Evolutionary conservation across 305 asterid genomes (phyloP), one percentile per base, ranked within the genome.

Genomic region (Rubia peregrina): DNA sequence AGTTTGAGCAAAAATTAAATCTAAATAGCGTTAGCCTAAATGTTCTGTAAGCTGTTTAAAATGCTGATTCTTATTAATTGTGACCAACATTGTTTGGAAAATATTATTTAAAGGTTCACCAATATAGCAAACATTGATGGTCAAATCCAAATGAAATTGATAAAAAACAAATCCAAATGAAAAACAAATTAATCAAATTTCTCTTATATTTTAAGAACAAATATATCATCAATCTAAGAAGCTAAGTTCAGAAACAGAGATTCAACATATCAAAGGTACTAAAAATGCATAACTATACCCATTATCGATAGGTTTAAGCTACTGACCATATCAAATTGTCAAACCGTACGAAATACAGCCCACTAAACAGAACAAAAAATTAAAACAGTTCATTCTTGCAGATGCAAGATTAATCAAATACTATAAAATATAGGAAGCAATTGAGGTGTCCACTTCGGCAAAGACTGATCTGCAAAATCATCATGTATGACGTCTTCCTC

Each of bases 381-480:
- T n/a, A 30, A 7, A 41, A 21, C 53, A 41, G 77, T 66, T 67
- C 24, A 9, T 38, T 49, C 70, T 62, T 73, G 77, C 73, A 74
- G 41, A 12, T 14, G 73, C 70, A 68, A 61, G 67, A 68, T 48
- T 16, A 43, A 68, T 56, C 60, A 63, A 69, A 69, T 55, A 69
- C 67, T 56, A 56, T 62, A 62, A 73, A 41, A 67, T 51, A 68
- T 70, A 63, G 42, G 38, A 57, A 78, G 67, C 70, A 73, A 74
- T 74, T 74, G 43, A 63, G 79, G 73, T 56, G 41, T 78, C 82
- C 76, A 64, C 80, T 81, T 73, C 65, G 77, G 70, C 57, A 57
- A 80, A 79, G 83, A 74, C 67, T 65, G 67, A 62, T 66, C 77
- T 70, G 72, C 73, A 76, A 80, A 77, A 57, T 75, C 84, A 71